Evolutionary conservation across 495 filamentous ascomycete genomes (phyloP).

Genomic region (Pyrenopolyporus hunteri): DNA sequence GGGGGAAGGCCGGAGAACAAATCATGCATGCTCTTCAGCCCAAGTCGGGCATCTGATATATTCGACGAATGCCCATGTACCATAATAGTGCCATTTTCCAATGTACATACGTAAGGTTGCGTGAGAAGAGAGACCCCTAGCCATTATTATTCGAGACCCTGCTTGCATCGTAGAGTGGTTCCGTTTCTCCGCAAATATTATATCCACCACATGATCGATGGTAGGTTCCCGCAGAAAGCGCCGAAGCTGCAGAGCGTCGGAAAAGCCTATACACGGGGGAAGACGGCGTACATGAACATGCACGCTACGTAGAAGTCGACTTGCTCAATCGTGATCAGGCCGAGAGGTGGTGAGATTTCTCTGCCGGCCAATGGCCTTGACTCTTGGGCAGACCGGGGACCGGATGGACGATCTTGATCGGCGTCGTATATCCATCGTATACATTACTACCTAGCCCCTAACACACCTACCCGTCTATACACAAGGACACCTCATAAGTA

Average conservation of each 20-base stretch:
- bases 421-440: background rate
- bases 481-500: too few species aligned
- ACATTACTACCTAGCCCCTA: too few species aligned
- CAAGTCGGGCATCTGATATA: conserved; percentile 20
- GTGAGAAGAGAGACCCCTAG: conserved; percentile 23
- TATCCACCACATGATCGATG: conserved; percentile 37
- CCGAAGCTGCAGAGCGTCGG: conserved; percentile 19
- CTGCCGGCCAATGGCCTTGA: conserved; percentile 11
- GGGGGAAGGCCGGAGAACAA: background rate
- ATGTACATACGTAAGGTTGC: conserved; percentile 6
- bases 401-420: conserved; percentile 22
- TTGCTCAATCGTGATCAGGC: background rate
- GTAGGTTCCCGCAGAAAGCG: conserved; percentile 37
- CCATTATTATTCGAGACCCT: conserved; percentile 32
- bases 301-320: background rate
- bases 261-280: conserved; percentile 2
- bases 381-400: background rate
- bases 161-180: conserved; percentile 31
- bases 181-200: conserved; percentile 34
- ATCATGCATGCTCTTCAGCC: conserved; percentile 17
- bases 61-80: conserved; percentile 8
- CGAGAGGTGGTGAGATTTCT: background rate
- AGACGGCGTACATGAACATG: conserved; percentile 1
- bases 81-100: background rate
- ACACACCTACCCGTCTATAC: too few species aligned